Evolutionary conservation across 257 asterid genomes (phyloP).

Genomic region (Scutellaria baicalensis): DNA sequence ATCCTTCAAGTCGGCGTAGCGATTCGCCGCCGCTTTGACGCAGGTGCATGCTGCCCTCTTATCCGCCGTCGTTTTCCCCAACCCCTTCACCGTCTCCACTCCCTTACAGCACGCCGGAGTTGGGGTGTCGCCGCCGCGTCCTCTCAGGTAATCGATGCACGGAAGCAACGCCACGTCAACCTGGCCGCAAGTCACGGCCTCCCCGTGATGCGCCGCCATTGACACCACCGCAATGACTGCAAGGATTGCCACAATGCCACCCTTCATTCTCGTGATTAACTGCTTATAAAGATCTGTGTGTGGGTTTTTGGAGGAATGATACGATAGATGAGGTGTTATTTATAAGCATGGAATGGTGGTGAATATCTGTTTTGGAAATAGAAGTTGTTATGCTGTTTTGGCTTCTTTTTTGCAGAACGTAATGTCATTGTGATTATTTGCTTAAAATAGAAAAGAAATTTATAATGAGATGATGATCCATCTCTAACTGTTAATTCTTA

Average conservation of each 20-base stretch:
- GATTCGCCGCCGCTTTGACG: slow-evolving; percentile 28
- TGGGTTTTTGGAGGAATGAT: not conserved
- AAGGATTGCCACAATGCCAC: not conserved
- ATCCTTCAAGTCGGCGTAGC: slow-evolving; percentile 23
- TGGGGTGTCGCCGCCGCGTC: slow-evolving; percentile 4
- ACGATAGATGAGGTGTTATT: not conserved
- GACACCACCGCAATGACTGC: slow-evolving; percentile 1
- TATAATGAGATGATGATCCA: not conserved
- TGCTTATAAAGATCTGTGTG: not conserved
- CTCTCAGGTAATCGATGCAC: slow-evolving; percentile 22
- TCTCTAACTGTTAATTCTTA: not conserved
- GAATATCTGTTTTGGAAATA: too few species aligned
- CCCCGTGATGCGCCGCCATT: slow-evolving; percentile 12
- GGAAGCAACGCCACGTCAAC: slow-evolving; percentile 24
- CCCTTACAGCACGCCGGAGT: slow-evolving; percentile 27
- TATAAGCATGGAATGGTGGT: not conserved
- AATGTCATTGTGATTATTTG: not conserved
- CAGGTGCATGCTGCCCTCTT: slow-evolving; percentile 30
- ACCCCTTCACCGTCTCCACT: slow-evolving; percentile 15
- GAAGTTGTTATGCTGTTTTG: not conserved
- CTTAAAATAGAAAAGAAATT: not conserved
- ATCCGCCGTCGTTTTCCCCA: slow-evolving; percentile 18
- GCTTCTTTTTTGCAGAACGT: not conserved
- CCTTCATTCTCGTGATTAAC: slow-evolving; percentile 18
- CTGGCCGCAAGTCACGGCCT: slow-evolving; percentile 29